Base-by-base conservation (phyloP, 345 rosid genomes). In the Melaleuca alternifolia region DNA sequence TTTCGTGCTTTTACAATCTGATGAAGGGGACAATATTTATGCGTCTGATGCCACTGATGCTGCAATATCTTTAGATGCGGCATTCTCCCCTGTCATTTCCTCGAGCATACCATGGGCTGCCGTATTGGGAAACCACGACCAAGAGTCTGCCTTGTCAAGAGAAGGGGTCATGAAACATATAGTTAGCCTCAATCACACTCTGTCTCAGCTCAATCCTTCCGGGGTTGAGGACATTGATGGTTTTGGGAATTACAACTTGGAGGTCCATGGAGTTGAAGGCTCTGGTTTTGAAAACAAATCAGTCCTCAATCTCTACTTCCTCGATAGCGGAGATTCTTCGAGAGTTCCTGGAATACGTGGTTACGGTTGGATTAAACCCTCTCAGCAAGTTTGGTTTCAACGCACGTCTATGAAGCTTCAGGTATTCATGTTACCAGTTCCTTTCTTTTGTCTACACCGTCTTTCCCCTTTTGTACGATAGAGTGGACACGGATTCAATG, bases 71-170 rank as follows among this genome's bases (percentile, higher is more conserved):
- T 57, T 96, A 91, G 84, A 92, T 83, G 92, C 92, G 62, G 98
- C 98, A 71, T 97, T 94, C 91, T 91, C 92, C 30, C 94, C 98
- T 16, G 99, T 99, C 50, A 93, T 96, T 54, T 94, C 91, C 5
- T 91, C 97, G 5, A 88, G 90, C 83, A 94, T 97, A 85, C 98
- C 98, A 26, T 97, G 99, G 99, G 96, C 90, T 41, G 99, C 98
- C 30, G 89, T 97, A 75, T 88, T 96, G 76, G 99, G 99, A 44
- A 97, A 96, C 87, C 99, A 97, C 87, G 99, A 97, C 84, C 98
- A 96, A 88, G 91, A 97, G 92, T 92, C 95, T 9, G 92, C 93
- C 56, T 89, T 97, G 85, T 93, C 96, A 3, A 93, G 99, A 92
- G 94, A 93, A 90, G 94, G 94, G 51, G 91, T 97, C 50, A 97